A percentile compares a stretch with the other conserved stretches of the same genome.
These are phyloP conservation scores for Xerocomellus chrysenteron DNA, from an alignment of 768 basidiomycete species.

Conservation along the genomic window DNA sequence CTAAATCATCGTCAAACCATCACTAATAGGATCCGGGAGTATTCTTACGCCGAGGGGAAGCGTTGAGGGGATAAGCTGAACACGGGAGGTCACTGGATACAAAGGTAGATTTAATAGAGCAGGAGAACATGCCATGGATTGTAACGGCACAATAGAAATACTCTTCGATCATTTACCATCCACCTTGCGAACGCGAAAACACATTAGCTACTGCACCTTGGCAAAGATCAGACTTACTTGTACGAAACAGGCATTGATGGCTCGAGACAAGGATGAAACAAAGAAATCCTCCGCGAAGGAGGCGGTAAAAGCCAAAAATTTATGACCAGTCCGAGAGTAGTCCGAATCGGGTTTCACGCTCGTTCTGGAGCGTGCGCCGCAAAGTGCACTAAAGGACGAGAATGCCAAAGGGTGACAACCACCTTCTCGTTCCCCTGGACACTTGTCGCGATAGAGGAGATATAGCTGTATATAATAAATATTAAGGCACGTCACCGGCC, in stretches of 20 bases:
- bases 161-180: neutral
- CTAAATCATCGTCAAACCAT: neutral
- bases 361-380: slow-evolving; percentile 15
- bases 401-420: neutral
- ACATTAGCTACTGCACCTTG: neutral
- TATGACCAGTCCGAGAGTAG: slow-evolving; percentile 29
- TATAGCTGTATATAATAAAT: no score
- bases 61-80: no score
- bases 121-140: neutral
- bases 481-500: no score
- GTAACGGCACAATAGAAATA: neutral
- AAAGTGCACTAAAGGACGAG: slow-evolving; percentile 31
- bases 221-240: neutral
- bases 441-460: no score
- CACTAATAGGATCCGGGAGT: neutral
- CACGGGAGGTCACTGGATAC: neutral
- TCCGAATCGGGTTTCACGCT: slow-evolving; percentile 35
- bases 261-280: neutral
- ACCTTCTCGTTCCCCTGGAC: slow-evolving; percentile 22
- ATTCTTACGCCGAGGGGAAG: neutral
- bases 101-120: neutral
- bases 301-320: neutral
- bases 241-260: neutral
- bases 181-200: neutral
- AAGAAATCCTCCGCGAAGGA: slow-evolving; percentile 13